Percentiles rank a stretch among this genome's conserved stretches.
phyloP scores from a whole-genome alignment of 208 protist genomes.

The Trypanosoma conorhini region DNA sequence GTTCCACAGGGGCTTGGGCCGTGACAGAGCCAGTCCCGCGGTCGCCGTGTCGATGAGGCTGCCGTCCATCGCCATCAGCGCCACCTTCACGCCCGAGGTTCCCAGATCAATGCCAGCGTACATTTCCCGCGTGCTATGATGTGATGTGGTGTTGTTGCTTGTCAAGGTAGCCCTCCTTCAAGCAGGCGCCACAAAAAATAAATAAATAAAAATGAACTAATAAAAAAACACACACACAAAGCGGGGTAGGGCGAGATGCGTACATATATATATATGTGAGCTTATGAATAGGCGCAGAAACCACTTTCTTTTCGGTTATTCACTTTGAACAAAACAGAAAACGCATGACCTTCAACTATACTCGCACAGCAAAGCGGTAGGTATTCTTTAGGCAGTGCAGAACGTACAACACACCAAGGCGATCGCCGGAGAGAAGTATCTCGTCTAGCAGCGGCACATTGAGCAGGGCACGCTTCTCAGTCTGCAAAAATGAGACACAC shows the following conservation, averaged over 20 bases:
- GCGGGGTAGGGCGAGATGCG: slow-evolving; percentile 23
- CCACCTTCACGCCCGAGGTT: slow-evolving; percentile 75
- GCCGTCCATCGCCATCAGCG: slow-evolving; percentile 53
- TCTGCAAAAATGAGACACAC: slow-evolving; percentile 66
- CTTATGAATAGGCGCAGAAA: background rate
- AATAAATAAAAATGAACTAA: slow-evolving; percentile 11
- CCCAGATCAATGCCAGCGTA: slow-evolving; percentile 77
- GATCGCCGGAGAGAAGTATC: slow-evolving; percentile 44
- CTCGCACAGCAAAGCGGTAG: slow-evolving; percentile 29
- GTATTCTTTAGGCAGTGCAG: slow-evolving; percentile 32
- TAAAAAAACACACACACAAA: slow-evolving; percentile 1
- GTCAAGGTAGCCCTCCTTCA: background rate
- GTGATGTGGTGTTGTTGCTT: background rate
- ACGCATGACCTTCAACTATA: background rate
- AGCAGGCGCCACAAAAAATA: background rate
- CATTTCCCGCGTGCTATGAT: slow-evolving; percentile 18
- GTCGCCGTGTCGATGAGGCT: slow-evolving; percentile 59
- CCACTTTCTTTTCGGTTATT: no score
- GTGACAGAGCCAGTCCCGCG: slow-evolving; percentile 42
- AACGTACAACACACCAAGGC: slow-evolving; percentile 43
- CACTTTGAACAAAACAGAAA: no score
- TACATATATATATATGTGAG: background rate
- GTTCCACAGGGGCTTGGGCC: slow-evolving; percentile 70
- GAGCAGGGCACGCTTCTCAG: slow-evolving; percentile 37
- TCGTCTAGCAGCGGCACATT: slow-evolving; percentile 54